These are phyloP conservation scores for Seiridium unicorne DNA, from an alignment of 2,329 filamentous ascomycete genomes.

Conservation along the genomic window DNA sequence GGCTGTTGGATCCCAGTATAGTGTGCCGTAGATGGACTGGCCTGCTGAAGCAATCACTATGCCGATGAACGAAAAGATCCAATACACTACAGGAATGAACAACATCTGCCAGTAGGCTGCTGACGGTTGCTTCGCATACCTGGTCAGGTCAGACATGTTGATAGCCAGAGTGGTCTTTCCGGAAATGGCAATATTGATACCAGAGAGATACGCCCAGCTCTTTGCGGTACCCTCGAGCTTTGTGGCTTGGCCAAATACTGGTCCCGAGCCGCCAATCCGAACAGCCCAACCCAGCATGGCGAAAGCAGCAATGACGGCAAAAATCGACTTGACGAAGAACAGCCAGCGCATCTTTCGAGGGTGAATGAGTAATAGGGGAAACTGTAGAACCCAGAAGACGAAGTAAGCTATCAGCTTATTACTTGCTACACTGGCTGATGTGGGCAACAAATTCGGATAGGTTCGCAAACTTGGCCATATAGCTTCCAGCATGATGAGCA, in stretches of 20 bases:
- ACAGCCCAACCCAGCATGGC: slow-evolving; percentile 25
- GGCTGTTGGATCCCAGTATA: slow-evolving; percentile 9
- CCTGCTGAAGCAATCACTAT: slow-evolving; percentile 10
- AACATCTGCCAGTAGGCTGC: slow-evolving; percentile 11
- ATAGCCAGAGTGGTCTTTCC: slow-evolving; percentile 9
- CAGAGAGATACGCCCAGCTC: slow-evolving; percentile 15
- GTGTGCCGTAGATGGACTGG: slow-evolving; percentile 4
- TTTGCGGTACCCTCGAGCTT: slow-evolving; percentile 6
- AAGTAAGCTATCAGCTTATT: slow-evolving; percentile 51
- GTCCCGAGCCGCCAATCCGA: slow-evolving; percentile 21
- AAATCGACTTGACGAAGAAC: slow-evolving; percentile 39
- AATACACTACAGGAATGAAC: slow-evolving; percentile 10
- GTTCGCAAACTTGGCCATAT: too few species aligned
- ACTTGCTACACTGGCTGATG: slow-evolving; percentile 39
- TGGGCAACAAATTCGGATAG: slow-evolving; percentile 7
- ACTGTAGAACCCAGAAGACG: slow-evolving; percentile 47
- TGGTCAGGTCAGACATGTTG: slow-evolving; percentile 10
- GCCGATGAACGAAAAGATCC: slow-evolving; percentile 9
- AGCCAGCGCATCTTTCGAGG: slow-evolving; percentile 46
- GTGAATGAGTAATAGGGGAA: slow-evolving; percentile 49
- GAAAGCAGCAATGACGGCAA: slow-evolving; percentile 29
- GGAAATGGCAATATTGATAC: slow-evolving; percentile 14
- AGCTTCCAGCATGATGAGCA: too few species aligned
- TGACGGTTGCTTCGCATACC: slow-evolving; percentile 5
- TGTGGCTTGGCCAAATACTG: slow-evolving; percentile 12